phyloP scores from a whole-genome alignment of 805 yeast genomes.

The Saccharomycopsis malanga region DNA sequence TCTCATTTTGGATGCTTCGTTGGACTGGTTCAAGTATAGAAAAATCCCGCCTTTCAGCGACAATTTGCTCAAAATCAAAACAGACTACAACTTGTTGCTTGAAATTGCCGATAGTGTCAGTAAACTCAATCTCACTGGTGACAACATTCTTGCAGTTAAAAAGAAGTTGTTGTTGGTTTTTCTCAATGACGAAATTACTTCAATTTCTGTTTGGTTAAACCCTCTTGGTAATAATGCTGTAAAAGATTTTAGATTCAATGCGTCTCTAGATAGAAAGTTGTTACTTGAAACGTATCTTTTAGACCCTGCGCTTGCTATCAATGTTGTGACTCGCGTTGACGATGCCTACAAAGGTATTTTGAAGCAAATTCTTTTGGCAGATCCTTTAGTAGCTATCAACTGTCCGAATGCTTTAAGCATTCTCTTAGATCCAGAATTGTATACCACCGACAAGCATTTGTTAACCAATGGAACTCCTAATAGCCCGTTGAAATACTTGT shows the following conservation, averaged over 20 bases:
- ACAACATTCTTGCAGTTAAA: conserved; percentile 36
- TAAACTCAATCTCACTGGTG: conserved; percentile 22
- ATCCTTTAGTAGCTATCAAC: conserved; percentile 53
- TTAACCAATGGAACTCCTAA: conserved; percentile 29
- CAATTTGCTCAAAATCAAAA: conserved; percentile 60
- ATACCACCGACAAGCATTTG: conserved; percentile 28
- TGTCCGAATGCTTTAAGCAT: conserved; percentile 56
- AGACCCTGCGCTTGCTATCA: conserved; percentile 68
- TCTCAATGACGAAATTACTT: conserved; percentile 67
- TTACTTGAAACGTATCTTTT: conserved; percentile 24
- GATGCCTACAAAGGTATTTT: conserved; percentile 26
- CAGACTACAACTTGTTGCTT: conserved; percentile 56
- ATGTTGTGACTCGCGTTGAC: conserved; percentile 52
- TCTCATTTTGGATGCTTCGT: conserved; percentile 54
- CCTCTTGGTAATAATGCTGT: conserved; percentile 56
- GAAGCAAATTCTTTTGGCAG: conserved; percentile 38
- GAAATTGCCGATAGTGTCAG: conserved; percentile 38
- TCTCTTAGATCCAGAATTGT: conserved; percentile 30
- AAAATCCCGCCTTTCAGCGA: conserved; percentile 79
- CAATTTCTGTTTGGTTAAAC: conserved; percentile 70
- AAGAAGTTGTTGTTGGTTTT: conserved; percentile 52
- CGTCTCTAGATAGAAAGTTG: not conserved
- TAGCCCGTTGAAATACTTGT: conserved; percentile 26
- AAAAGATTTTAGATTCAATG: conserved; percentile 39
- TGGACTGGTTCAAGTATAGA: conserved; percentile 70